Evolutionary conservation across 495 filamentous ascomycete species (phyloP).

Genomic region (Trichoderma virens): DNA sequence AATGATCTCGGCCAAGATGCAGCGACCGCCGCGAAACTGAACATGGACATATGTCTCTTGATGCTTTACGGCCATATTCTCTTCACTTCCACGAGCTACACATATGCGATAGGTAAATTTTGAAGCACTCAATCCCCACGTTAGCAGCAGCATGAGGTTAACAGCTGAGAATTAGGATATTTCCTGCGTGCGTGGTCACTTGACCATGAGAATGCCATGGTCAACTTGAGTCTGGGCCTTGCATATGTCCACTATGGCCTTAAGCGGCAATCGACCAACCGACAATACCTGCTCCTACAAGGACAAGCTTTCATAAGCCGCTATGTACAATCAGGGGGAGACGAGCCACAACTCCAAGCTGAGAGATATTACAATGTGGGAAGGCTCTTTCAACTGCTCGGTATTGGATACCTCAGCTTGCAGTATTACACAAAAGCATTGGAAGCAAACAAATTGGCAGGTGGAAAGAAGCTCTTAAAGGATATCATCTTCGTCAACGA

Average conservation of each 20-base stretch:
- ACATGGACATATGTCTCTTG: constrained; percentile 56
- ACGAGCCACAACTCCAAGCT: constrained; percentile 36
- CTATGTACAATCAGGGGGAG: constrained; percentile 50
- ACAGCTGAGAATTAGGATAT: constrained; percentile 46
- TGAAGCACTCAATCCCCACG: neutral
- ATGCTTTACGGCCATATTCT: constrained; percentile 86
- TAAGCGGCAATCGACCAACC: constrained; percentile 81
- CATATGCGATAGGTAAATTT: constrained; percentile 62
- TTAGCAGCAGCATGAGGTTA: neutral
- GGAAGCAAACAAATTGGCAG: neutral
- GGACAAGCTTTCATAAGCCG: constrained; percentile 71
- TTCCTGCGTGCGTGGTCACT: constrained; percentile 80
- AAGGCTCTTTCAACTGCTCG: constrained; percentile 71
- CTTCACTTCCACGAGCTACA: constrained; percentile 68
- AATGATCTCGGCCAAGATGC: constrained; percentile 12
- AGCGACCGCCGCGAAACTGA: constrained; percentile 24
- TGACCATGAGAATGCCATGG: constrained; percentile 63
- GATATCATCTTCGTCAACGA: neutral
- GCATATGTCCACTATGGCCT: constrained; percentile 78
- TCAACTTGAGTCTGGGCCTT: constrained; percentile 66
- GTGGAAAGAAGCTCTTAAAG: neutral
- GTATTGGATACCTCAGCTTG: constrained; percentile 68
- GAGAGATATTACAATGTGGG: constrained; percentile 90
- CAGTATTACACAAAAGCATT: constrained; percentile 55
- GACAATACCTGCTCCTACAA: constrained; percentile 78